Conservation (phyloP, 805 yeast genomes). For the Candida pseudofarinosa region DNA sequence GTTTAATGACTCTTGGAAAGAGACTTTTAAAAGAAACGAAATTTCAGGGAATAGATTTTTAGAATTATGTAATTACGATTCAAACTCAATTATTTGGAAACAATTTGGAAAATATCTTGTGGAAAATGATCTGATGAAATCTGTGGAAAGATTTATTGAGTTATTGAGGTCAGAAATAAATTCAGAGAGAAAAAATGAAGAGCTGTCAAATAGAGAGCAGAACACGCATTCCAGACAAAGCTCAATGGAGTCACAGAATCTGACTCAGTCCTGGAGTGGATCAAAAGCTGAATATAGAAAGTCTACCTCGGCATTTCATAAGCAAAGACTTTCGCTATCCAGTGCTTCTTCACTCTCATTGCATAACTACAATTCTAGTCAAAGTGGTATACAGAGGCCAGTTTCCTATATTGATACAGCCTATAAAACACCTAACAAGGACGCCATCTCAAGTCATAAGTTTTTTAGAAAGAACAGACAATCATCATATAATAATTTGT, state of each 20-base stretch:
- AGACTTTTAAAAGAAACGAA: slow-evolving; percentile 52
- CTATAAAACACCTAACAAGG: slow-evolving; percentile 15
- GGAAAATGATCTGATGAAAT: slow-evolving; percentile 42
- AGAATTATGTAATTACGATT: slow-evolving; percentile 63
- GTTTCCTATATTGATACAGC: slow-evolving; percentile 36
- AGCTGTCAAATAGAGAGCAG: neutral
- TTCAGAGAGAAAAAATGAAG: neutral
- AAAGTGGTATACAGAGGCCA: slow-evolving; percentile 28
- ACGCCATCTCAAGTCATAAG: slow-evolving; percentile 23
- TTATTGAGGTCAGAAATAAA: slow-evolving; percentile 9
- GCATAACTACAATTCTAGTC: slow-evolving; percentile 1
- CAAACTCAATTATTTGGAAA: slow-evolving; percentile 42
- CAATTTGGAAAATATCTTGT: slow-evolving; percentile 29
- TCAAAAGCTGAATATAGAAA: slow-evolving; percentile 27
- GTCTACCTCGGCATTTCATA: slow-evolving; percentile 26
- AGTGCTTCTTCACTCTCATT: slow-evolving; percentile 12
- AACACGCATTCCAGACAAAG: slow-evolving; percentile 11
- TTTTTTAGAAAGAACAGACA: slow-evolving; percentile 58
- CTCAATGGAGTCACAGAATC: slow-evolving; percentile 13
- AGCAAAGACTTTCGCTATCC: slow-evolving; percentile 18
- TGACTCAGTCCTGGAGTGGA: slow-evolving; percentile 8
- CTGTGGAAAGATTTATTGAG: slow-evolving; percentile 47
- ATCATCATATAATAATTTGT: neutral
- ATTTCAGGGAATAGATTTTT: slow-evolving; percentile 63
- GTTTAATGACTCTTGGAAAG: slow-evolving; percentile 74